Base-by-base conservation (phyloP, 148 eudicot genomes). In the Fagopyrum homotropicum region DNA sequence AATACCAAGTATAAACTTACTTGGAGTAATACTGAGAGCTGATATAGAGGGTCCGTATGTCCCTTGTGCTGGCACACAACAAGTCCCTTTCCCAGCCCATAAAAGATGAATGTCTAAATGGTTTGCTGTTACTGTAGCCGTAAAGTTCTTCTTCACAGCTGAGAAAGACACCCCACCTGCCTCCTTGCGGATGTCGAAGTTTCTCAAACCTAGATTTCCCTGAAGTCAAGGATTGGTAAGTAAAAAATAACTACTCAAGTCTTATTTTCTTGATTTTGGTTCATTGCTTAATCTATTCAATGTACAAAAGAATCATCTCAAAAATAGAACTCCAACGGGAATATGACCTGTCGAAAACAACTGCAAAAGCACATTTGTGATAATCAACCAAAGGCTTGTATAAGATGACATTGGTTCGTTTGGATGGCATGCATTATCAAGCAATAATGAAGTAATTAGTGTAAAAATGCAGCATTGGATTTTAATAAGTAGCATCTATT, bases 61-160 rank as follows among this genome's bases (percentile, higher is more conserved):
- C 48, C 96, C 97, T 81, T 86, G 98, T 30, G 0, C 0, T 75
- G 97, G 97, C 19, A 90, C 81, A 84, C 97, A 90, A 72, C 96
- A 92, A 71, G 96, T 92, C 72, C 98, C 98, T 84, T 92, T 95
- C 47, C 98, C 97, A 79, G 96, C 96, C 98, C 98, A 95, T 70
- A 95, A 92, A 17, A 95, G 79, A 86, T 95, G 98, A 57, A 95
- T 86, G 46, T 95, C 98, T 29, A 95, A 84, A 75, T 85, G 80
- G 81, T 90, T 95, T 61, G 82, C 82, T 2, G 88, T 82, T 66
- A 95, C 97, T 7, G 29, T 68, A 80, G 79, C 83, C 0, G 73
- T 83, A 59, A 81, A 90, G 11, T 50, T 54, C 84, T 40, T 86
- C 69, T 50, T 63, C 61, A 91, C 86, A 73, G 86, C 85, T 74